Evolutionary conservation across 306 rosid species (phyloP), one percentile per base, ranked within the genome.

Genomic region (Vicia sativa): DNA sequence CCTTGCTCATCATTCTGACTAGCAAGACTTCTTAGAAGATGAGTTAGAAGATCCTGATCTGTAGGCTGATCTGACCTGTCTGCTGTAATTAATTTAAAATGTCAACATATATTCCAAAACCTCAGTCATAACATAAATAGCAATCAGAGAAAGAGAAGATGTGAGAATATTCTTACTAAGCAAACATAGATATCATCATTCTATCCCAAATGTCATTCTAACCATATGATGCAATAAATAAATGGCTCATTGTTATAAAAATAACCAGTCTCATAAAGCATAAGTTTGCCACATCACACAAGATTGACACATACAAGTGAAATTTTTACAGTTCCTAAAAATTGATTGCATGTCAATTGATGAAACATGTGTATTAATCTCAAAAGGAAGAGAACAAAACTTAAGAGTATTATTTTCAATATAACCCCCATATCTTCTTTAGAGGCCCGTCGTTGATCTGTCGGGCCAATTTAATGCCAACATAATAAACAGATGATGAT

Each of bases 11-110:
- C 85, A 75, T 76, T 58, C 66, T 79, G 89, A 76, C 75, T 81
- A 35, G 90, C 86, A 62, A 86, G 80, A 69, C 84, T 86, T 81
- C 79, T 81, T 70, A 92, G 46, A 77, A 92, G 81, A 84, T 92
- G 90, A 67, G 96, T 55, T 31, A 89, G 74, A 53, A 92, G 72
- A 86, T 92, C 89, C 76, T 84, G 96, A 58, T 92, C 92, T 7
- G 91, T 82, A 14, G 84, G 77, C 74, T 87, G 90, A 73, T 87
- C 85, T 62, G 90, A 84, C 74, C 82, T 84, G 73, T 79, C 85
- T 77, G 91, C 96, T 89, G 31, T 77, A 78, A 74, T 78, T 70
- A 75, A 76, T 37, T 42, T 56, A 75, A 83, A 62, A 66, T 1
- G 56, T 79, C 73, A 62, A 35, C 26, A 75, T 61, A 67, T 70